Evolutionary conservation across 345 rosid genomes (phyloP), one percentile per base, ranked within the genome.

Genomic region (Gossypium longicalyx): DNA sequence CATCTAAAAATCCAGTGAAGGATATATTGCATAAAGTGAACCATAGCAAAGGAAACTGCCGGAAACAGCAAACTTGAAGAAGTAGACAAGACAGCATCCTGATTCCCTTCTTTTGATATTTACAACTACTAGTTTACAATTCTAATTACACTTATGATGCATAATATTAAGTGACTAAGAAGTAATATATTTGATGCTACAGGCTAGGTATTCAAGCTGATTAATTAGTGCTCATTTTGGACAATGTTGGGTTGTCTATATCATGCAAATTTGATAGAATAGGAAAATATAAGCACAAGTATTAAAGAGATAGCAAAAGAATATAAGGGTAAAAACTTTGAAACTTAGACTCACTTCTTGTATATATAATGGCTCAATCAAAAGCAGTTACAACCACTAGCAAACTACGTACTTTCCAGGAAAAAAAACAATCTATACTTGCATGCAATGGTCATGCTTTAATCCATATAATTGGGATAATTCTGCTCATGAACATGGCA

Each of bases 1-100:
- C 86, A 79, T 95, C 99, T 95, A 78, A 68, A 80, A 71, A 34
- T 9, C 54, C 34, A 25, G 90, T 91, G 59, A 87, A 88, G 91
- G 70, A 70, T 72, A n/a, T 70, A 70, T 34, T 1, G 25, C 13
- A 73, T 67, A 44, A 67, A 49, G 56, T 70, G 45, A 78, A 74
- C 80, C 23, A 66, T 44, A 27, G 8, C 20, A 56, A 20, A 41
- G 19, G 38, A 22, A 25, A 69, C 44, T 16, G 22, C 51, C 1
- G 2, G 22, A 66, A 67, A 22, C 56, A 23, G 23, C 44, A 69
- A 54, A 54, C 58, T 25, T 68, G 20, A 48, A 10, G 4, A 38
- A 66, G 62, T 27, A 69, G 15, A 27, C 20, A 27, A 49, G 58
- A 69, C 4, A 9, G 58, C 45, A 25, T 51, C 58, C 16, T 9